Conservation (phyloP, 2,329 filamentous ascomycete species). For the Xylariales sp. region DNA sequence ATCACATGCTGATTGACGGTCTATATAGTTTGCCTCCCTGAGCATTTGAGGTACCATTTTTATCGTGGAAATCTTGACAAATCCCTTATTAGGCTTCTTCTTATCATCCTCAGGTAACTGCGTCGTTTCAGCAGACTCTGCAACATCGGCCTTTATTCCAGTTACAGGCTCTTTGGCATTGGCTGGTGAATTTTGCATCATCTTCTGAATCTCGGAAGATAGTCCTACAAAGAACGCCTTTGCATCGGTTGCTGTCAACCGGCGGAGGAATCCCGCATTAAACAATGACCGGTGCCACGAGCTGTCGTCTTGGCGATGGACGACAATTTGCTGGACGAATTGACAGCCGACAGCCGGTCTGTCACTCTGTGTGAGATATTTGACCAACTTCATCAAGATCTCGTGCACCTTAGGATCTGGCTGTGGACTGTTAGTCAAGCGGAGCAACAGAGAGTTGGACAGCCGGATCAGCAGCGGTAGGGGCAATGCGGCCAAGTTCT, state of each 20-base stretch:
- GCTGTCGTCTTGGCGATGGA: constrained; percentile 22
- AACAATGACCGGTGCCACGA: constrained; percentile 28
- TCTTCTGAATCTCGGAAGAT: constrained; percentile 16
- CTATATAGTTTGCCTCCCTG: constrained; percentile 20
- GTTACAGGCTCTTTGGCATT: not conserved
- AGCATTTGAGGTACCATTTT: constrained; percentile 32
- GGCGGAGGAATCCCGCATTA: constrained; percentile 18
- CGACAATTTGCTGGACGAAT: constrained; percentile 23
- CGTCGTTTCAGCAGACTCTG: not conserved
- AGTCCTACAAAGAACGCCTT: constrained; percentile 21
- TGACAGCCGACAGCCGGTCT: constrained; percentile 23
- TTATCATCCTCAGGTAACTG: not conserved
- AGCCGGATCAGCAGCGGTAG: constrained; percentile 5
- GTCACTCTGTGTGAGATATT: constrained; percentile 20
- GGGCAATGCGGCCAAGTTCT: constrained; percentile 7
- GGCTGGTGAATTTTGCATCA: not conserved
- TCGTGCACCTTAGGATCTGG: constrained; percentile 3
- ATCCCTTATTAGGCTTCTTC: constrained; percentile 6
- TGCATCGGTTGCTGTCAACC: constrained; percentile 19
- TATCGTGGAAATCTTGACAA: constrained; percentile 29
- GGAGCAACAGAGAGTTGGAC: constrained; percentile 8
- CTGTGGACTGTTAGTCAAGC: constrained; percentile 1
- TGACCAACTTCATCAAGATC: constrained; percentile 12
- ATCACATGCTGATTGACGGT: constrained; percentile 17
- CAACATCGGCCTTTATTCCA: not conserved